Percentiles rank a stretch among this genome's conserved stretches.
phyloP scores from a whole-genome alignment of 176 grass and related monocot genomes.

The Triticum dicoccoides region DNA sequence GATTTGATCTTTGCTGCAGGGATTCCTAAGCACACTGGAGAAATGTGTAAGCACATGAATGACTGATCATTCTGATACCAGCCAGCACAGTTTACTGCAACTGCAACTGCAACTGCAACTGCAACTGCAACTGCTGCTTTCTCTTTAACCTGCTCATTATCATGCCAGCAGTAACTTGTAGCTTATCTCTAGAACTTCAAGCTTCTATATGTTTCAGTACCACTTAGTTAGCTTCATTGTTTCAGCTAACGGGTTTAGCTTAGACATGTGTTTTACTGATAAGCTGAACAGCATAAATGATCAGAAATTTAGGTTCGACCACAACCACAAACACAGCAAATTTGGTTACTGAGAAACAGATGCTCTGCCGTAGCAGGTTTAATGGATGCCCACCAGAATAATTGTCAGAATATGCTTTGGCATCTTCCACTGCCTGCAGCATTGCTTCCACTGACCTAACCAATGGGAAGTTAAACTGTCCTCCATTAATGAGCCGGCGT shows the following conservation, averaged over 20 bases:
- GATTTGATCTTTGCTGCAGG: background rate
- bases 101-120: slow-evolving; percentile 11
- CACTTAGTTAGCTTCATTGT: slow-evolving; percentile 7
- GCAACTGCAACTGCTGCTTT: slow-evolving; percentile 12
- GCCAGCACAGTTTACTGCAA: background rate
- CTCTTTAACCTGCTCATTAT: background rate
- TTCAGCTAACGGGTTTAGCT: background rate
- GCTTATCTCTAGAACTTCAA: background rate
- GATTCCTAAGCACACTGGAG: background rate
- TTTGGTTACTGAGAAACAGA: background rate
- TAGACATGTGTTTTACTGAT: background rate
- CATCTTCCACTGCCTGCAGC: background rate
- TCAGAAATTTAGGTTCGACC: slow-evolving; percentile 3
- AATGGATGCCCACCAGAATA: background rate
- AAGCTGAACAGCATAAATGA: background rate
- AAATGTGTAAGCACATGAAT: slow-evolving; percentile 9
- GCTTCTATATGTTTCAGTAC: slow-evolving; percentile 1
- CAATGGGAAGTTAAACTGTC: background rate
- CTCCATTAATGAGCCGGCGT: background rate
- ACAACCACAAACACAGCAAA: background rate
- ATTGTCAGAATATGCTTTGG: slow-evolving; percentile 1
- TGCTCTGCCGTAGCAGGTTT: background rate
- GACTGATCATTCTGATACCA: background rate
- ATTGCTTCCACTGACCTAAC: slow-evolving; percentile 1
- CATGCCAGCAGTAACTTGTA: background rate